Base-by-base conservation (phyloP, 1,284 basidiomycete genomes). In the Volvariella volvacea region DNA sequence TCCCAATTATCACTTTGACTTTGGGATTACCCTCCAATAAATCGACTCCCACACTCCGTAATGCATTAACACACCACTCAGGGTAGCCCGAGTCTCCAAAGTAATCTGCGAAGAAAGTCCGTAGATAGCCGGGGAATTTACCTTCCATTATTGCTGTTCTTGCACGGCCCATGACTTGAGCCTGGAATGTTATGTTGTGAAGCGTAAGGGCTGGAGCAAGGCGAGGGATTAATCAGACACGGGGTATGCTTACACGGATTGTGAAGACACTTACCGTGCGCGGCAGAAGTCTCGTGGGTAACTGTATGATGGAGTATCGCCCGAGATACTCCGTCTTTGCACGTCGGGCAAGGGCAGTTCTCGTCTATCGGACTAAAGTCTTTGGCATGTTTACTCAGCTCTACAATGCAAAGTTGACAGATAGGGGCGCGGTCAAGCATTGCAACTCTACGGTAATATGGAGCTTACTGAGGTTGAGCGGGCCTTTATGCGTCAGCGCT, bases 131-230 rank as follows among this genome's bases (percentile, higher is more conserved):
- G 2, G 90, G 89, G 62, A 89, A 92, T 10, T 67, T 76, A 25
- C 80, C 85, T 39, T 74, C 70, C 45, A 90, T 58, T 52, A 92
- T 92, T 2, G 89, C 85, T 55, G 85, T 76, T 48, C 89, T 71
- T 22, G 83, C 86, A 21, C 76, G 70, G 17, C 85, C 84, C 86
- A 92, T 88, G 9, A 92, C 67, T 48, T 78, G 79, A 9, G 87
- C 88, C 66, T 90, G 84, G 64, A 90, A 90, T 17, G 78, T 76
- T 46, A 90, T 70, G 57, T 91, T 91, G 53, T 90, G 88, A 49
- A 83, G 72, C 1, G 88, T 88, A 47, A 88, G 63, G 19, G 84
- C 86, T 88, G 38, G 34, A 34, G 33, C 15, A 43, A 42, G 21
- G 36, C 42, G 51, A 46, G 50, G 9, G 49, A 42, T 38, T 12